A percentile compares a stretch with the other conserved stretches of the same genome.
These are phyloP conservation scores for Deinandra increscens DNA, from an alignment of 129 eudicot genomes.

Conservation along the genomic window DNA sequence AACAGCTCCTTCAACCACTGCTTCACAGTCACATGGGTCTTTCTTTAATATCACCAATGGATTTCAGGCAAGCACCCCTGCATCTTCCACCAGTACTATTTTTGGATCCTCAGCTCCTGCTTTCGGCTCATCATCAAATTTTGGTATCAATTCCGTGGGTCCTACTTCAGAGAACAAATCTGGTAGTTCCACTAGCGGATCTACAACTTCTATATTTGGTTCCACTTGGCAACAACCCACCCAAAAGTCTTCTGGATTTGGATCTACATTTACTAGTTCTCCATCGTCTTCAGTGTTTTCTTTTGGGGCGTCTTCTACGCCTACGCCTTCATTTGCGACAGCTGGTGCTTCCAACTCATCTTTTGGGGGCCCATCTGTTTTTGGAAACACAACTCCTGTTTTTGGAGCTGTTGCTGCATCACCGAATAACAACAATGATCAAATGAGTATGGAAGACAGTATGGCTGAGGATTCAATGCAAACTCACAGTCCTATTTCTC, in stretches of 20 bases:
- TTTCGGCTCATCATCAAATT: slow-evolving; percentile 25
- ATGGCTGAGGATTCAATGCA: slow-evolving; percentile 98
- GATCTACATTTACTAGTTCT: slow-evolving; percentile 41
- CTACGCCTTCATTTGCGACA: slow-evolving; percentile 41
- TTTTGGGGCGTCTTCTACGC: slow-evolving; percentile 50
- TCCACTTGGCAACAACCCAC: slow-evolving; percentile 30
- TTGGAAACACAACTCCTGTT: slow-evolving; percentile 48
- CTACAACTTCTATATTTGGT: slow-evolving; percentile 44
- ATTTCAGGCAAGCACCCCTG: slow-evolving; percentile 31
- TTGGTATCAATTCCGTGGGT: slow-evolving; percentile 32
- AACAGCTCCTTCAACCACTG: slow-evolving; percentile 33
- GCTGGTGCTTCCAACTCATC: slow-evolving; percentile 40
- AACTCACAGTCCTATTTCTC: slow-evolving; percentile 41
- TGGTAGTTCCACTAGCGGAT: slow-evolving; percentile 29
- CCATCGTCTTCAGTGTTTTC: slow-evolving; percentile 44
- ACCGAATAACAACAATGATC: slow-evolving; percentile 51
- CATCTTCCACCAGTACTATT: slow-evolving; percentile 32
- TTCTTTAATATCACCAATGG: slow-evolving; percentile 33
- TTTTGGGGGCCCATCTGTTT: slow-evolving; percentile 35
- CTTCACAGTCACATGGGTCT: slow-evolving; percentile 41
- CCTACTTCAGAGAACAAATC: slow-evolving; percentile 34
- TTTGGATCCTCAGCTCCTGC: slow-evolving; percentile 35
- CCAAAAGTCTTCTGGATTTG: slow-evolving; percentile 30
- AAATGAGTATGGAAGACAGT: slow-evolving; percentile 80
- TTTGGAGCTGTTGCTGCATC: slow-evolving; percentile 28